Evolutionary conservation across 2,329 filamentous ascomycete species (phyloP).

Genomic region (Clarireedia sp.): DNA sequence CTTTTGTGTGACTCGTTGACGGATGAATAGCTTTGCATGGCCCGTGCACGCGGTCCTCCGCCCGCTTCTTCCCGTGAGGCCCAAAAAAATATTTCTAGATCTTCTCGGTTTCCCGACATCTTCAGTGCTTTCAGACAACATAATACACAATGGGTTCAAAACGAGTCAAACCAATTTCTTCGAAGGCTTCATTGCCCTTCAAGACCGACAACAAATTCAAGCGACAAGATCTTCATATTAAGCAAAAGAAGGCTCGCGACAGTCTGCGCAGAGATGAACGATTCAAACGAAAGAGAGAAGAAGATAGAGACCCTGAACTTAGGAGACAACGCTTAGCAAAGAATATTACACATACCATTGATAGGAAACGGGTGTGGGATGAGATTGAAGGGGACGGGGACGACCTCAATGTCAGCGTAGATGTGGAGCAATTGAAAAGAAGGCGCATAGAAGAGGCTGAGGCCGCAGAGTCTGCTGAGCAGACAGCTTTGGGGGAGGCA

Average conservation of each 20-base stretch:
- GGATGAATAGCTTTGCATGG: background rate
- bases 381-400: constrained; percentile 59
- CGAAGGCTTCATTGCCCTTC: constrained; percentile 40
- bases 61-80: too few species aligned
- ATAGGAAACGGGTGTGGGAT: constrained; percentile 87
- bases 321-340: constrained; percentile 63
- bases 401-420: constrained; percentile 44
- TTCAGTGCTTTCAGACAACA: constrained; percentile 13
- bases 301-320: constrained; percentile 72
- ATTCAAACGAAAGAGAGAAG: constrained; percentile 73
- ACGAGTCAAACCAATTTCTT: constrained; percentile 34
- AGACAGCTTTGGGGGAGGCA: constrained; percentile 34
- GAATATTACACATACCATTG: constrained; percentile 75
- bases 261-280: constrained; percentile 68
- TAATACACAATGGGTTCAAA: constrained; percentile 40
- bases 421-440: constrained; percentile 52
- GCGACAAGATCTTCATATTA: constrained; percentile 69
- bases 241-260: constrained; percentile 70
- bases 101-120: constrained; percentile 3
- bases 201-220: constrained; percentile 70
- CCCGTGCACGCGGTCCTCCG: background rate
- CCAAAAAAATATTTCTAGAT: constrained; percentile 11
- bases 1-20: constrained; percentile 7
- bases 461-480: constrained; percentile 35
- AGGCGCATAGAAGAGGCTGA: constrained; percentile 45